phyloP scores from a whole-genome alignment of 2,329 filamentous ascomycete genomes.

The Byssochlamys sp. region DNA sequence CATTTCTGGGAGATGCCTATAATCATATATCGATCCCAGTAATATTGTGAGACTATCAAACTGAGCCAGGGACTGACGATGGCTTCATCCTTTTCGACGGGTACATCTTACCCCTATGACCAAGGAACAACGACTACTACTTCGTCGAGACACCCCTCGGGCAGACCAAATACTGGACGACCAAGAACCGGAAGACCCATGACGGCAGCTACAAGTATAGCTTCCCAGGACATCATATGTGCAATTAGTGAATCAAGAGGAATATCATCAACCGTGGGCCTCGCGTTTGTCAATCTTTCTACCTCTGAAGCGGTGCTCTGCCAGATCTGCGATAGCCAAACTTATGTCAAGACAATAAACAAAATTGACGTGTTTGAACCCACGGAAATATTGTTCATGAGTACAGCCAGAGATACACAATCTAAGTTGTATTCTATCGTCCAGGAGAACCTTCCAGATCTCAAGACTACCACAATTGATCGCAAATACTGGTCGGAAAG shows the following conservation, averaged over 20 bases:
- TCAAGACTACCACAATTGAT: conserved; percentile 56
- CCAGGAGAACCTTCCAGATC: conserved; percentile 58
- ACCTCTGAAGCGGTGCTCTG: conserved; percentile 77
- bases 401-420: conserved; percentile 58
- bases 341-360: conserved; percentile 77
- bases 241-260: conserved; percentile 82
- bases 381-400: conserved; percentile 67
- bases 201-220: conserved; percentile 49
- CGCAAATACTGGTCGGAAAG: conserved; percentile 76
- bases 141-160: conserved; percentile 13
- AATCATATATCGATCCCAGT: not conserved
- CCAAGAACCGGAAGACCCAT: conserved; percentile 43
- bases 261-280: conserved; percentile 69
- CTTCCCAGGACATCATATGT: conserved; percentile 68
- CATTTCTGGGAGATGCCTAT: conserved; percentile 1
- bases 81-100: conserved; percentile 2
- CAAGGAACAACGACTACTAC: conserved; percentile 6
- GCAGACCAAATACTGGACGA: conserved; percentile 32
- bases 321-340: conserved; percentile 87
- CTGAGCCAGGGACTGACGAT: not conserved
- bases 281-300: conserved; percentile 78
- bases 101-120: conserved; percentile 2
- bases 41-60: not conserved
- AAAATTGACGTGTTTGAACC: conserved; percentile 76
- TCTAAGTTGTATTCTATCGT: conserved; percentile 68